These are phyloP conservation scores for Penicillium italicum DNA, from an alignment of 2,329 filamentous ascomycete species.

Conservation along the genomic window DNA sequence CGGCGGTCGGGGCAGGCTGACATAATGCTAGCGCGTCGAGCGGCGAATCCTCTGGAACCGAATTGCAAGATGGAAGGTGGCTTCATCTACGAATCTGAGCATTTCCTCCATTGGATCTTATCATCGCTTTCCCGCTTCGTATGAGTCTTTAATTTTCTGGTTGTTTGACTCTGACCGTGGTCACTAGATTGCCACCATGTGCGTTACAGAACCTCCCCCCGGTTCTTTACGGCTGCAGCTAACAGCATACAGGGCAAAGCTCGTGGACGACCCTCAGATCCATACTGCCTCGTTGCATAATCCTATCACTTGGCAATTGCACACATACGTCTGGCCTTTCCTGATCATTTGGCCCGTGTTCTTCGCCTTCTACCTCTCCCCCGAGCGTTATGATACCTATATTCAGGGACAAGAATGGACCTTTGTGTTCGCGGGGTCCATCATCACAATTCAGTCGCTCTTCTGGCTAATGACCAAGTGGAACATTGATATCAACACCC, in stretches of 20 bases:
- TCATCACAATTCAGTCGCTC: conserved; percentile 82
- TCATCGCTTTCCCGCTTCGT: conserved; percentile 15
- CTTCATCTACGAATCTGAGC: conserved; percentile 19
- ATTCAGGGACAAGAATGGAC: conserved; percentile 97
- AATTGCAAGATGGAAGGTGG: conserved; percentile 22
- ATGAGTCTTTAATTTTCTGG: conserved; percentile 25
- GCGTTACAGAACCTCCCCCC: conserved; percentile 13
- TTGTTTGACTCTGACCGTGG: conserved; percentile 29
- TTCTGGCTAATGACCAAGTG: conserved; percentile 96
- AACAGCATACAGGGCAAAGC: conserved; percentile 59
- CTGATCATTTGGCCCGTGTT: conserved; percentile 88
- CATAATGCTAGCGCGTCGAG: conserved; percentile 21
- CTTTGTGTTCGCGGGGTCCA: conserved; percentile 85
- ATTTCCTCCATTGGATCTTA: conserved; percentile 10
- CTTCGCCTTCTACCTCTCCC: conserved; percentile 77
- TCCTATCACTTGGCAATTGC: conserved; percentile 73
- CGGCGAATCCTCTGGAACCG: conserved; percentile 24
- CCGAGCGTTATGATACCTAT: conserved; percentile 82
- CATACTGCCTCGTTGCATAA: conserved; percentile 82
- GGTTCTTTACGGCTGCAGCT: conserved; percentile 6
- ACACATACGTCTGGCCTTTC: conserved; percentile 92
- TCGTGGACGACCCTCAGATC: conserved; percentile 91
- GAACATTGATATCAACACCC: conserved; percentile 81
- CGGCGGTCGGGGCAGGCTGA: conserved; percentile 3
- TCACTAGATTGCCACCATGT: conserved; percentile 36